Percentiles rank a stretch among this genome's conserved stretches.
Evolutionary conservation across 179 eudicot species (phyloP).

Genomic region (Pouteria campechiana): DNA sequence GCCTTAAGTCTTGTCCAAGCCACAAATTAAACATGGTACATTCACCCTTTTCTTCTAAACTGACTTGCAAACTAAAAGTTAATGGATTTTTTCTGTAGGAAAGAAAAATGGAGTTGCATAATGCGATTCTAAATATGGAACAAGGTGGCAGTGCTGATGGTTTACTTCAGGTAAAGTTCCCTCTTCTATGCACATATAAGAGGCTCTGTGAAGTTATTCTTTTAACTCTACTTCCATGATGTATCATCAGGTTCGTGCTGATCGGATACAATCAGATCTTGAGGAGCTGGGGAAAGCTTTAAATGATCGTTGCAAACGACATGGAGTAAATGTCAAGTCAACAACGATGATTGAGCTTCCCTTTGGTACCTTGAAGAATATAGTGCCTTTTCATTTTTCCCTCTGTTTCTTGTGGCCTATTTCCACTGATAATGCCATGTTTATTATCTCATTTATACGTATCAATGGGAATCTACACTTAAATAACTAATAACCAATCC

Average conservation of each 20-base stretch:
- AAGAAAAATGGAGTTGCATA: constrained; percentile 75
- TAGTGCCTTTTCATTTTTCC: constrained; percentile 1
- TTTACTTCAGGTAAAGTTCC: constrained; percentile 92
- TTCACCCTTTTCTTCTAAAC: too few relatives aligned
- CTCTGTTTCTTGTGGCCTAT: not conserved
- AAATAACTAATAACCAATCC: too few relatives aligned
- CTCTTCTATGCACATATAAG: too few relatives aligned
- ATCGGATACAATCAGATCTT: constrained; percentile 88
- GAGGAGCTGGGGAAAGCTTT: constrained; percentile 90
- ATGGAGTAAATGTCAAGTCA: constrained; percentile 66
- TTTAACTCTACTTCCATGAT: not conserved
- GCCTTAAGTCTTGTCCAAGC: too few relatives aligned
- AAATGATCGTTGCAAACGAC: constrained; percentile 83
- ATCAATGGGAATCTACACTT: too few relatives aligned
- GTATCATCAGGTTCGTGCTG: constrained; percentile 75
- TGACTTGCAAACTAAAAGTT: too few relatives aligned
- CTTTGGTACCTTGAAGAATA: constrained; percentile 28
- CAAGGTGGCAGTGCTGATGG: constrained; percentile 99
- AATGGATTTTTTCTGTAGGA: constrained; percentile 42
- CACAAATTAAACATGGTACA: too few relatives aligned
- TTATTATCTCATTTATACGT: too few relatives aligned
- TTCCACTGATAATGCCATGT: too few relatives aligned
- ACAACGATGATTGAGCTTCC: constrained; percentile 85
- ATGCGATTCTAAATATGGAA: constrained; percentile 85
- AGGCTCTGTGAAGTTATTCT: not conserved